Evolutionary conservation across 208 protist genomes (phyloP), one percentile per base, ranked within the genome.

Genomic region (Lotmaria passim): DNA sequence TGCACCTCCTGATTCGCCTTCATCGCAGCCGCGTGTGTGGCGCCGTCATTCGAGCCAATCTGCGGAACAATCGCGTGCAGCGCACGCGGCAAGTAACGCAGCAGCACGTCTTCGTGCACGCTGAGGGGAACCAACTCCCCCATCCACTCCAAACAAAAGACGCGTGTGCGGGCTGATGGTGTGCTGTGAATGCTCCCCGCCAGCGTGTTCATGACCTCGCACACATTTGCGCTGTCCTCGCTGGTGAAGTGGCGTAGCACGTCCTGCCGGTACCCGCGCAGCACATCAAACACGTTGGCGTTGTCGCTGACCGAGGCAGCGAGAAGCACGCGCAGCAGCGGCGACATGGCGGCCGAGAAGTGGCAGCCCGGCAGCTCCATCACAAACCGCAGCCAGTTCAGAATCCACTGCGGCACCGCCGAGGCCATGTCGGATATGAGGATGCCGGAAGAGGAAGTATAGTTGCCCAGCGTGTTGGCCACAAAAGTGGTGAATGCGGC

Each of bases 381-480:
- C 24, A 91, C 76, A 62, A 86, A 76, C 24, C 67, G 41, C 47
- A 88, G 76, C 89, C 85, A 91, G 34, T 82, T 80, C 1, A 94
- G 67, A 21, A 78, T 58, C 86, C 89, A 94, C 79, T 81, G 57
- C n/a, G 48, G 33, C 21, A 82, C 72, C 43, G 52, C 47, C 23
- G 67, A 73, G 15, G 31, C 30, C 31, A 70, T 56, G 31, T 76
- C 71, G 8, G 66, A 48, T 7, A 59, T 26, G 12, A 65, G 46
- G 2, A 41, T 43, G 14, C 53, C 46, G 14, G 75, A 74, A 3
- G 53, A 21, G 23, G 62, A 68, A 8, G 48, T 68, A 57, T 71
- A 80, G 28, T 73, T 79, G 56, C 48, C 57, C 36, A 93, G 50
- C 30, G 73, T 79, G 50, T 79, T 74, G 30, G 48, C 81, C 19